A percentile compares a stretch with the other conserved stretches of the same genome.
Evolutionary conservation across 2,329 filamentous ascomycete genomes (phyloP).

Genomic region (Venturia carpophila): DNA sequence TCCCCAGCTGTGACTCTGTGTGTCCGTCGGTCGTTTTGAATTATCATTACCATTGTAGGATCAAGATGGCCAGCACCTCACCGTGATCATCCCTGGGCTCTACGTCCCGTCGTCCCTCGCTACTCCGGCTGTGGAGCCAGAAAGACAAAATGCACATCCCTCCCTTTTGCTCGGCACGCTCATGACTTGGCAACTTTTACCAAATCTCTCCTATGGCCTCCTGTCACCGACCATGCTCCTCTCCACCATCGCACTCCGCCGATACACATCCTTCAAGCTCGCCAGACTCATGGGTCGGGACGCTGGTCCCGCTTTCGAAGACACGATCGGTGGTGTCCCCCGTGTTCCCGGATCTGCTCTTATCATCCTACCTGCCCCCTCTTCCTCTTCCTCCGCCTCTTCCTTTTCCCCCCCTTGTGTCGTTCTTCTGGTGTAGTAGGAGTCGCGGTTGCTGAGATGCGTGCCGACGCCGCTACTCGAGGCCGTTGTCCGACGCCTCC

Average conservation of each 20-base stretch:
- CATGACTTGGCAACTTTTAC: neutral
- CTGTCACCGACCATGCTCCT: neutral
- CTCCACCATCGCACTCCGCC: neutral
- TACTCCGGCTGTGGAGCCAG: too few species aligned
- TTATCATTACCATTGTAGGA: neutral
- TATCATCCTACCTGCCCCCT: neutral
- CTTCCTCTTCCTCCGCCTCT: neutral
- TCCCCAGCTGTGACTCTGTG: too few species aligned
- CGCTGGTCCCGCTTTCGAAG: neutral
- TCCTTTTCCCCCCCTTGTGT: neutral
- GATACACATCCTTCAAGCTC: conserved; percentile 3
- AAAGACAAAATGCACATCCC: too few species aligned
- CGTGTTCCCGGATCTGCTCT: neutral
- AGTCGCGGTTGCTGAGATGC: neutral
- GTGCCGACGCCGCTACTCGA: neutral
- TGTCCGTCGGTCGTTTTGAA: too few species aligned
- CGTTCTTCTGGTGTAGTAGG: too few species aligned
- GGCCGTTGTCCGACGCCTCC: neutral
- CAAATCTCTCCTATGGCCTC: neutral
- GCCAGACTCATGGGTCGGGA: neutral
- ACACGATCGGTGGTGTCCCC: neutral
- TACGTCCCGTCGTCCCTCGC: too few species aligned
- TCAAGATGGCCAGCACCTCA: conserved; percentile 4
- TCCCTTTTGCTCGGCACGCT: too few species aligned
- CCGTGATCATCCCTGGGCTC: neutral